Base-by-base conservation (phyloP, 768 basidiomycete species). In the Asterophora parasitica region DNA sequence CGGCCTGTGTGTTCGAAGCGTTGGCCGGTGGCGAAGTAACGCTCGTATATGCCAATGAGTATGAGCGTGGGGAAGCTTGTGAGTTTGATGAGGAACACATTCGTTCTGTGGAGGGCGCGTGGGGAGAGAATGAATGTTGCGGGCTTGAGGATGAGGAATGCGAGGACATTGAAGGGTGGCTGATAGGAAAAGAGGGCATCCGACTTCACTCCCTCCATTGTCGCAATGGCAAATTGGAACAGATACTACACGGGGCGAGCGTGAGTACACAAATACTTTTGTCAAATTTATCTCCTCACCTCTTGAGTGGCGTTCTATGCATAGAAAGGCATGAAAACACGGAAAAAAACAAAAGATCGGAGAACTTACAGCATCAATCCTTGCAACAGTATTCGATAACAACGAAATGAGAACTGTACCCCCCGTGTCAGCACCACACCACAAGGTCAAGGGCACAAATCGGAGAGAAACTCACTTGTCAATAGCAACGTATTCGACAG, bases 111-210 rank as follows among this genome's bases (percentile, higher is more conserved):
- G n/a, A 95, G 67, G 8, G 79, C 74, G 31, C 89, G 78, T 2
- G 92, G 89, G 3, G 83, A 75, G 12, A 92, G 66, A 33, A 89
- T 58, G 65, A 77, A 93, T 54, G 83, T 85, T 19, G 84, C 73
- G 10, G 92, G 90, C 61, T 88, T 85, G 41, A 95, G 75, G 48
- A 95, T 71, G 23, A 81, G 48, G 62, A 92, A 83, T 1, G 93
- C 93, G 15, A 88, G 68, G 15, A 91, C 69, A 58, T 90, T 92
- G 76, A 92, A 91, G 1, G 92, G 92, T 1, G 89, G 90, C 55
- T 92, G 88, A 58, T 96, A 95, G 39, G 86, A 91, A 69, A 94
- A 91, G 13, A 96, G 71, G 1, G 88, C 88, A 61, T 94, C 91
- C 2, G 85, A 83, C 61, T 92, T 92, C 60, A 92, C 87, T 17